Conservation (phyloP, 78 protist species). For the Andalucia godoyi region DNA sequence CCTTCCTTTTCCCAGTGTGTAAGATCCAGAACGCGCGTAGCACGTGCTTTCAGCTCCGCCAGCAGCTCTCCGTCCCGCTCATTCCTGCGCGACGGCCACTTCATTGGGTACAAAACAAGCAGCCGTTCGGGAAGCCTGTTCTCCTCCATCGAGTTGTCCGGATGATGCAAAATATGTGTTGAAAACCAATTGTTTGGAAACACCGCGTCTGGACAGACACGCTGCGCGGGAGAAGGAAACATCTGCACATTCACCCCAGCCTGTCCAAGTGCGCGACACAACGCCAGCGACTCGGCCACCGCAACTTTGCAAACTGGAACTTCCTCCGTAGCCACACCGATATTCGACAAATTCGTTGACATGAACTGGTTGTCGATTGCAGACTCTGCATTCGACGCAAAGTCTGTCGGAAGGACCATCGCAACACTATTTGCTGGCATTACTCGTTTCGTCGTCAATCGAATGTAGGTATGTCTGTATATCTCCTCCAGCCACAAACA, state of each 20-base stretch:
- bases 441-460: too few relatives aligned
- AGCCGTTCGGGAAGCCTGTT: too few relatives aligned
- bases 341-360: not conserved
- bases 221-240: not conserved
- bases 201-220: slow-evolving; percentile 28
- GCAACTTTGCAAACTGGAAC: too few relatives aligned
- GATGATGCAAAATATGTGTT: too few relatives aligned
- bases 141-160: too few relatives aligned
- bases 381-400: slow-evolving; percentile 6
- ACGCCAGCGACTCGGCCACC: not conserved
- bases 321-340: not conserved
- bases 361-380: slow-evolving; percentile 2
- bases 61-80: slow-evolving; percentile 6
- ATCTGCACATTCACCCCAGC: slow-evolving; percentile 3
- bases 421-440: slow-evolving; percentile 7
- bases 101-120: slow-evolving; percentile 21
- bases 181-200: slow-evolving; percentile 53
- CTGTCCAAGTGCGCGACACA: not conserved
- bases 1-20: not conserved
- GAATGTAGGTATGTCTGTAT: too few relatives aligned
- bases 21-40: not conserved
- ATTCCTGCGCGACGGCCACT: not conserved
- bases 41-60: not conserved
- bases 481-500: too few relatives aligned
- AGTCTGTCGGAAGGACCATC: slow-evolving; percentile 10